These are phyloP conservation scores for Russula sp. DNA, from an alignment of 768 basidiomycete genomes.

Conservation along the genomic window DNA sequence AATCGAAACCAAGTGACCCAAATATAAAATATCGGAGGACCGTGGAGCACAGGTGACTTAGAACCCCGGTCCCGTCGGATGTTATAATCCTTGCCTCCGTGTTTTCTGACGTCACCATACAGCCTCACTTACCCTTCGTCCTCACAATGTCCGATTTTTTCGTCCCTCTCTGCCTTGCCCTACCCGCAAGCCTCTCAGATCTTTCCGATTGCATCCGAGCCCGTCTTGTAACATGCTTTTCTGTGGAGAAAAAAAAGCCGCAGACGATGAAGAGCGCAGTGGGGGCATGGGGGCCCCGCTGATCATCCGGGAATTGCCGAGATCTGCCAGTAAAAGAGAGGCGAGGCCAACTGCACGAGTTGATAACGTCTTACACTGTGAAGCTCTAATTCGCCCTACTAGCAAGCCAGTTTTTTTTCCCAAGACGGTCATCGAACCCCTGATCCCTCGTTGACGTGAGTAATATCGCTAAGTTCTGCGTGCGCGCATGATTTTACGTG, in stretches of 20 bases:
- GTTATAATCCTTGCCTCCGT: not conserved
- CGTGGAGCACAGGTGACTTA: not conserved
- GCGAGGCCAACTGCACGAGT: not conserved
- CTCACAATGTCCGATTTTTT: constrained; percentile 3
- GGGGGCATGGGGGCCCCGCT: constrained; percentile 5
- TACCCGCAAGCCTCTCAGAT: not conserved
- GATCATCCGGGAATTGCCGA: constrained; percentile 8
- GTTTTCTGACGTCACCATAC: constrained; percentile 11
- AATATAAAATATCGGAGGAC: not conserved
- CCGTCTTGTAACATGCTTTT: not conserved
- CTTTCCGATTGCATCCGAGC: not conserved
- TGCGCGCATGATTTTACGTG: not conserved
- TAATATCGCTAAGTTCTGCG: not conserved
- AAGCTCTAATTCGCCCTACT: not conserved
- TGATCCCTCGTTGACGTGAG: not conserved
- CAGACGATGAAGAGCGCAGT: not conserved
- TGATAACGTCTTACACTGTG: not conserved
- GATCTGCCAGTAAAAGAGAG: not conserved
- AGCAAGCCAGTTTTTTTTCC: not conserved
- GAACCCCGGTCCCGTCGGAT: constrained; percentile 1
- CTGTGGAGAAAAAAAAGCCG: constrained; percentile 4
- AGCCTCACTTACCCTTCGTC: not conserved
- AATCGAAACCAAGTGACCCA: not conserved
- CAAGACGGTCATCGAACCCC: not conserved
- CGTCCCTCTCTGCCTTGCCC: not conserved